Percentiles rank a stretch among this genome's conserved stretches.
Evolutionary conservation across 345 rosid genomes (phyloP).

Genomic region (Eucalyptus shirleyi): DNA sequence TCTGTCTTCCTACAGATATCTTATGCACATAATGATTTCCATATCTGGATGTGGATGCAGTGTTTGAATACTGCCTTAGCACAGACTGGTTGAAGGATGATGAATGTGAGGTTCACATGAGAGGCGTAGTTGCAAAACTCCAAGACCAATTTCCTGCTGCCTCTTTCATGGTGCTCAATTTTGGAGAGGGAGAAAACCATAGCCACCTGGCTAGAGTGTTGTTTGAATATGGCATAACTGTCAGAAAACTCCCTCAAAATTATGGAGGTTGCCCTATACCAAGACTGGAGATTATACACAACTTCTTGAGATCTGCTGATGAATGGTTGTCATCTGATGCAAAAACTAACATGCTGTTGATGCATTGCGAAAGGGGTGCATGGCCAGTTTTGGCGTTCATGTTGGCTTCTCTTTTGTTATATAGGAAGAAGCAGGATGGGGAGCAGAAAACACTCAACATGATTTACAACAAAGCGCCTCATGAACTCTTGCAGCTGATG

Average conservation of each 20-base stretch:
- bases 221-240: conserved; percentile 61
- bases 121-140: conserved; percentile 57
- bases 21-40: not conserved
- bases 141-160: conserved; percentile 68
- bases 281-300: conserved; percentile 65
- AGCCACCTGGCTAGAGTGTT: conserved; percentile 44
- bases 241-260: conserved; percentile 89
- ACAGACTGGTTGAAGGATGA: conserved; percentile 30
- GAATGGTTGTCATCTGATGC: conserved; percentile 94
- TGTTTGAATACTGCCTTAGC: conserved; percentile 77
- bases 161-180: conserved; percentile 71
- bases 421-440: conserved; percentile 62
- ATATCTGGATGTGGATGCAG: conserved; percentile 13
- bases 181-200: conserved; percentile 48
- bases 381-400: conserved; percentile 87
- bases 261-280: conserved; percentile 81
- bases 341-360: conserved; percentile 49
- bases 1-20: not conserved
- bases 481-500: conserved; percentile 62
- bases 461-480: conserved; percentile 87
- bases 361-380: conserved; percentile 85
- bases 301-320: conserved; percentile 78
- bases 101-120: conserved; percentile 38
- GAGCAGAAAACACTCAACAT: conserved; percentile 81
- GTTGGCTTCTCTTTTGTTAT: conserved; percentile 61